Evolutionary conservation across 768 basidiomycete species (phyloP).

Genomic region (Naganishia antarctica): DNA sequence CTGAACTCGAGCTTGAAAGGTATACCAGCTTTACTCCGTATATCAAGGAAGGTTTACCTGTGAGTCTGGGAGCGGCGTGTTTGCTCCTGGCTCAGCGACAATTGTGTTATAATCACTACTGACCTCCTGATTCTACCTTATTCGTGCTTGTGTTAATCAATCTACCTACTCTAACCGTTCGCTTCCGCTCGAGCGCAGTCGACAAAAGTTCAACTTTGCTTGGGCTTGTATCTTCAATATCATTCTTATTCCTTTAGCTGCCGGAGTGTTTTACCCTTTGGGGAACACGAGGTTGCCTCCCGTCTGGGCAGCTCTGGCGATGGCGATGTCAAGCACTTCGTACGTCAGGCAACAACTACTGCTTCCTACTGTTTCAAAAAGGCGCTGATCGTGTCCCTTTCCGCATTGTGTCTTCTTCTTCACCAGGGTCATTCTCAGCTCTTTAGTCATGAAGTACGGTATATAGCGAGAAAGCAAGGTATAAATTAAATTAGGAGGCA

Average conservation of each 20-base stretch:
- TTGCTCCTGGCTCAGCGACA: conserved; percentile 4
- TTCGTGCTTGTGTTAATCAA: neutral
- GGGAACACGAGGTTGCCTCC: conserved; percentile 64
- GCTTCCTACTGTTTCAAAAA: neutral
- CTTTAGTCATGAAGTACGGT: conserved; percentile 8
- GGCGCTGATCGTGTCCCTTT: neutral
- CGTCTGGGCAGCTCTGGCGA: conserved; percentile 74
- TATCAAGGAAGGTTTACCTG: conserved; percentile 61
- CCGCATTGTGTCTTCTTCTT: neutral
- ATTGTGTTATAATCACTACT: neutral
- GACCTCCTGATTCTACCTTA: neutral
- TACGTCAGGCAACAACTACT: neutral
- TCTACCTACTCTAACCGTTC: neutral
- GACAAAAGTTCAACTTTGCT: conserved; percentile 70
- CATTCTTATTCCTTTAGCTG: conserved; percentile 67
- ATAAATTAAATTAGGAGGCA: no score
- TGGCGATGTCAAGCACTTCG: conserved; percentile 57
- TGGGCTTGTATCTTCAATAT: conserved; percentile 50
- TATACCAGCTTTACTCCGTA: conserved; percentile 59
- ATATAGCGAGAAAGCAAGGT: conserved; percentile 1
- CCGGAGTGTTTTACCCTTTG: conserved; percentile 70
- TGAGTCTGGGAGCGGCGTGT: conserved; percentile 30
- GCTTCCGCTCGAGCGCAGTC: conserved; percentile 35
- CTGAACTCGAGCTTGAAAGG: conserved; percentile 58
- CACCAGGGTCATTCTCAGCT: conserved; percentile 6